Evolutionary conservation across 768 basidiomycete genomes (phyloP), one percentile per base, ranked within the genome.

Genomic region (Porphyrellus cyaneotinctus): DNA sequence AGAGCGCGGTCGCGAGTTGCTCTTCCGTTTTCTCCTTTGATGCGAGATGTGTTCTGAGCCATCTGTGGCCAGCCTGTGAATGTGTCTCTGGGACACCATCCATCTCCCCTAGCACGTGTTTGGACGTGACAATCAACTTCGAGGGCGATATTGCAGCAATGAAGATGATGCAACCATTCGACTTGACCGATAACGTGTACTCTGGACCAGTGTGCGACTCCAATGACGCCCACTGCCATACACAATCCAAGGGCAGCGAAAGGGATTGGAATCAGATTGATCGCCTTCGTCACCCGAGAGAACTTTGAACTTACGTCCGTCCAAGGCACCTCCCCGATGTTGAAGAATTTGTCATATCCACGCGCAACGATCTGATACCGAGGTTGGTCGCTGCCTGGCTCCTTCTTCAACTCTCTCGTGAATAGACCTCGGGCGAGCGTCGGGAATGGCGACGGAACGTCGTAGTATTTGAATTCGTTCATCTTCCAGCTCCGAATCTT

Each of bases 261-360:
- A 24, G 36, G 43, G 47, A 11, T 33, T 2, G 33, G 17, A 12
- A 47, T 53, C 31, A 59, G 37, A n/a, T 43, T 8, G 20, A 2
- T 11, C 5, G 18, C 6, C 22, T 26, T n/a, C 37, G n/a, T n/a
- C 22, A 47, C 6, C 5, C 10, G 13, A 37, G 22, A 35, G 30
- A 44, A 36, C 18, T 23, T 28, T 10, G 20, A 10, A 74, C 89
- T 60, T 64, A 95, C 95, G 51, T 84, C 84, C 1, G 88, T 95
- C 93, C 95, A 98, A 3, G 87, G 90, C 6, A 97, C 92, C 68
- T 99, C 97, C 4, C 86, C 91, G 28, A 97, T 91, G 65, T 97
- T 97, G 77, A 97, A 98, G 71, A 99, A 98, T 74, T 99, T 99
- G 75, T 98, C 97, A 66, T 99, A 98, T 0, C 95, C 97, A 42